phyloP scores from a whole-genome alignment of 1,284 basidiomycete genomes.

The Amylostereum areolatum region DNA sequence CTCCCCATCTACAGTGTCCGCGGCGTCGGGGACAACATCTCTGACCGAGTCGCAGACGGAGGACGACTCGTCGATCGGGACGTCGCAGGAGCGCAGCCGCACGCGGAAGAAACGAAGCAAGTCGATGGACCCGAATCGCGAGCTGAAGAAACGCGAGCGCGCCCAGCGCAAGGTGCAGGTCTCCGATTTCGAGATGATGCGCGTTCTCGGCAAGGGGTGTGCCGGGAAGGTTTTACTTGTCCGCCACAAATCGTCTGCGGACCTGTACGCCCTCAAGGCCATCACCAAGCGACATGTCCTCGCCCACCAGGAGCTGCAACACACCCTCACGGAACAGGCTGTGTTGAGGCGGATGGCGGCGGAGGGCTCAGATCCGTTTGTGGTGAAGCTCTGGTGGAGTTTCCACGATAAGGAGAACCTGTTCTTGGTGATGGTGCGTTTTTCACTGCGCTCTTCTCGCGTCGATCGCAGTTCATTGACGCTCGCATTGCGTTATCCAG shows the following conservation, averaged over 20 bases:
- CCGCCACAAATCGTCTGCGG: slow-evolving; percentile 62
- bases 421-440: slow-evolving; percentile 77
- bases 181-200: slow-evolving; percentile 94
- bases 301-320: slow-evolving; percentile 91
- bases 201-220: slow-evolving; percentile 93
- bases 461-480: no score
- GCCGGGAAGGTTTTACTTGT: slow-evolving; percentile 92
- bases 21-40: slow-evolving; percentile 37
- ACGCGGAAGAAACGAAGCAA: slow-evolving; percentile 53
- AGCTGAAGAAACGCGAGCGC: slow-evolving; percentile 35
- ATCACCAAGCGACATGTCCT: slow-evolving; percentile 96
- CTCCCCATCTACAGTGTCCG: slow-evolving; percentile 23
- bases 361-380: slow-evolving; percentile 80
- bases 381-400: slow-evolving; percentile 91
- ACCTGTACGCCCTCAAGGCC: slow-evolving; percentile 89
- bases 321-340: slow-evolving; percentile 92
- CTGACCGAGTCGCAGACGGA: slow-evolving; percentile 40
- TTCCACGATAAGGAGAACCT: slow-evolving; percentile 95
- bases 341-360: slow-evolving; percentile 88
- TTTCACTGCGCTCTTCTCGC: no score
- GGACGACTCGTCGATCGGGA: slow-evolving; percentile 59
- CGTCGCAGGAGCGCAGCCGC: slow-evolving; percentile 30
- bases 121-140: slow-evolving; percentile 43
- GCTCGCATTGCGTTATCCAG: slow-evolving; percentile 25
- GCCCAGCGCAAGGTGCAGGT: slow-evolving; percentile 67